Evolutionary conservation across 805 yeast species (phyloP), one percentile per base, ranked within the genome.

Genomic region (Wickerhamomyces subpelliculosus): DNA sequence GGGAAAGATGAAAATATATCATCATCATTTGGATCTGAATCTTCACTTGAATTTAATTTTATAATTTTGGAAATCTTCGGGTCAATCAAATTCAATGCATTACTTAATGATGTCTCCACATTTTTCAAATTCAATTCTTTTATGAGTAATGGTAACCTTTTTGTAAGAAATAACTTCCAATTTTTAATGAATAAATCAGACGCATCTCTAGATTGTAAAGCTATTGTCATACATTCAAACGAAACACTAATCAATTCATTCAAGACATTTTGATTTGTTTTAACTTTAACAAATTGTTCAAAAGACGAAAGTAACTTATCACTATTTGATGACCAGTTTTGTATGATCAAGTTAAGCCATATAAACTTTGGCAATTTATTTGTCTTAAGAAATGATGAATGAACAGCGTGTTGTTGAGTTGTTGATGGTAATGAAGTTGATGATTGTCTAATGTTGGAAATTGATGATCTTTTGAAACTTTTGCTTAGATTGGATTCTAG

Each of bases 1-100:
- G 77, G 70, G 42, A 67, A 68, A 13, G 73, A 66, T n/a, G 73
- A 64, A 44, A 74, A 73, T 58, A 73, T 61, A 38, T 73, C 75
- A 39, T 73, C 78, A 23, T 51, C 41, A 14, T 54, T 55, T 4
- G 57, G 43, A 27, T 42, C 46, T 4, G 51, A 39, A 35, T 51
- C 37, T 10, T 48, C 45, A 4, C 42, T 40, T 7, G 29, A 27
- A 8, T 34, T 38, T 0, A 40, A 33, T 37, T 55, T 58, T 24
- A 58, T 41, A 1, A 48, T 36, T 32, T 56, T 58, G 7, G 61
- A 58, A 6, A 60, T 50, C 21, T 56, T 62, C 1, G 62, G 46
- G 33, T 68, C 72, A n/a, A 68, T 52, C 8, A 46, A 35, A 6
- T 48, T 40, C 4, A 64, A 44, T 0, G 64, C 58, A 27, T 48